Conservation (phyloP, 2,329 filamentous ascomycete species). For the Calonectria leucothoes region DNA sequence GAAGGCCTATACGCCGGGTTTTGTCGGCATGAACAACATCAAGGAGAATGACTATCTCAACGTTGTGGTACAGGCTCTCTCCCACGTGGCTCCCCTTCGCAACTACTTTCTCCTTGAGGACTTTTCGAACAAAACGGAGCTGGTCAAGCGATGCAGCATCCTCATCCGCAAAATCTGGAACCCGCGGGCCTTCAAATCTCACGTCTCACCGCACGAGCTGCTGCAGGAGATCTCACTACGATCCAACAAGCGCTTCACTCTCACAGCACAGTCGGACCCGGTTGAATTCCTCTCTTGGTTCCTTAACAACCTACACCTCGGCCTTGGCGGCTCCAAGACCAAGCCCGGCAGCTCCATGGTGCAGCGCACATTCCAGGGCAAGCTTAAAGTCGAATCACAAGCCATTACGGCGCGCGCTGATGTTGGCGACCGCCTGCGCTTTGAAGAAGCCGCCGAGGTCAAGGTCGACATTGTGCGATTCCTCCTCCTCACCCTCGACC, state of each 20-base stretch:
- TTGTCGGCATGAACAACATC: conserved; percentile 99
- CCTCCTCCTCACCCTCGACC: conserved; percentile 91
- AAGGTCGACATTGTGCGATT: conserved; percentile 83
- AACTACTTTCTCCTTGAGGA: conserved; percentile 94
- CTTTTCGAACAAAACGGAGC: conserved; percentile 77
- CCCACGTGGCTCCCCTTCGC: conserved; percentile 88
- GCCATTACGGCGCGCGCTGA: conserved; percentile 93
- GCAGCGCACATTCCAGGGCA: conserved; percentile 93
- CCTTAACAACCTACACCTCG: conserved; percentile 92
- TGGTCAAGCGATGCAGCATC: conserved; percentile 88
- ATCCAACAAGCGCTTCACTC: conserved; percentile 91
- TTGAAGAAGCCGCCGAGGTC: conserved; percentile 89
- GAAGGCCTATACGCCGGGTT: conserved; percentile 90
- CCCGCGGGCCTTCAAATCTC: conserved; percentile 92
- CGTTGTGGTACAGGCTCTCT: conserved; percentile 89
- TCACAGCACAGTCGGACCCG: conserved; percentile 92
- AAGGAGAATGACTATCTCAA: conserved; percentile 99
- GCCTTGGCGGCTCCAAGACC: conserved; percentile 88
- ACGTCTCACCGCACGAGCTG: conserved; percentile 97
- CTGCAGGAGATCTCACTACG: conserved; percentile 92
- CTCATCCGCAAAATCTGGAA: conserved; percentile 99
- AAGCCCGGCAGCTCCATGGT: conserved; percentile 88
- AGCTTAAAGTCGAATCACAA: conserved; percentile 91
- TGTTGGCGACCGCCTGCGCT: conserved; percentile 86
- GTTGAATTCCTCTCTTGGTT: conserved; percentile 99